Evolutionary conservation across 169 alveolate genomes (phyloP).

Genomic region (Eimeria tenella): DNA sequence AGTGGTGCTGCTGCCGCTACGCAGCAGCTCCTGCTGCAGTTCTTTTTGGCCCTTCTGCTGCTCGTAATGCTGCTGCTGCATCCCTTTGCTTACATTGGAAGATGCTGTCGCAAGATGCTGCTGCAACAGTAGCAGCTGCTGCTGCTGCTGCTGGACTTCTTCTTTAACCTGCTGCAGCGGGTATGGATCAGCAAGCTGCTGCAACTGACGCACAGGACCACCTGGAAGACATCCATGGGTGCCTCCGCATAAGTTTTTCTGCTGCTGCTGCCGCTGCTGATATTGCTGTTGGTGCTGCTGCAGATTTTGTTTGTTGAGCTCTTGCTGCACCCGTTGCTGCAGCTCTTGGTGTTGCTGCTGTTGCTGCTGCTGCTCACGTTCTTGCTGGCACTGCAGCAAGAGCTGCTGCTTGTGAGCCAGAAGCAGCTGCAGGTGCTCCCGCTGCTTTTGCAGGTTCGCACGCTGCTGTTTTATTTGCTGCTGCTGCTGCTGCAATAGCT

Average conservation of each 20-base stretch:
- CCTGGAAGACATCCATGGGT: not conserved
- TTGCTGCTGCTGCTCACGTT: not conserved
- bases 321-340: not conserved
- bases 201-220: not conserved
- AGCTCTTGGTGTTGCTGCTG: not conserved
- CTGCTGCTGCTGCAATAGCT: conserved; percentile 16
- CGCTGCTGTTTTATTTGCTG: conserved; percentile 7
- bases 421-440: not conserved
- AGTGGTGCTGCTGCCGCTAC: conserved; percentile 12
- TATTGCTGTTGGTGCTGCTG: not conserved
- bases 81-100: not conserved
- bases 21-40: not conserved
- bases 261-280: not conserved
- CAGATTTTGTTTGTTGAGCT: not conserved
- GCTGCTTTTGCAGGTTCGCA: not conserved
- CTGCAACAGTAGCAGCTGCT: not conserved
- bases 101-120: not conserved
- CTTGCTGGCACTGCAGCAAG: not conserved
- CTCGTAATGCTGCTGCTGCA: conserved; percentile 27
- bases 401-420: not conserved
- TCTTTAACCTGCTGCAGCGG: not conserved
- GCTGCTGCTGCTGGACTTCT: not conserved
- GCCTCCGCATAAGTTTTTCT: not conserved
- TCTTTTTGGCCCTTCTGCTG: too few species aligned
- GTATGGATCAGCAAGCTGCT: not conserved